Evolutionary conservation across 75 land plant genomes (phyloP).

Genomic region (Cryptomeria japonica): DNA sequence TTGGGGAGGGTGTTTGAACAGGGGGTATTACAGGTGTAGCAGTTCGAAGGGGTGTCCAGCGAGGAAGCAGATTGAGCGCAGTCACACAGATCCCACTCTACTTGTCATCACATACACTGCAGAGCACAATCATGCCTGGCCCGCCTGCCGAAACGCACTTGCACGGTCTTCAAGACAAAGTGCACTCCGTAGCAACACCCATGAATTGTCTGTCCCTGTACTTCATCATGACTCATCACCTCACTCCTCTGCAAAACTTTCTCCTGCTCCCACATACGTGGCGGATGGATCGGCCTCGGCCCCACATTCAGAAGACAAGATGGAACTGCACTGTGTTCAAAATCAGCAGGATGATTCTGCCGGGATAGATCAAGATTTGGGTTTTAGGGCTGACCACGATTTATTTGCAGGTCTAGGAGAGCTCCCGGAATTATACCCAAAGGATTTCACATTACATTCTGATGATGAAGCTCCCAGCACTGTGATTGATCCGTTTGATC

Average conservation of each 20-base stretch:
- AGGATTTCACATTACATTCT: background rate
- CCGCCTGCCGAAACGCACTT: conserved; percentile 67
- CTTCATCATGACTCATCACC: no score
- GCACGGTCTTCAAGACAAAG: conserved; percentile 45
- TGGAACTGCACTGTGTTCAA: background rate
- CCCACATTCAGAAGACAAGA: background rate
- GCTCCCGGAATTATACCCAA: background rate
- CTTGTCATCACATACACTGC: conserved; percentile 3
- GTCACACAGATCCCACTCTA: conserved; percentile 11
- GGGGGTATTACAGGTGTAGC: conserved; percentile 24
- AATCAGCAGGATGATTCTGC: background rate
- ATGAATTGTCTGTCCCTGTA: background rate
- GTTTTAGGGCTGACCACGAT: background rate
- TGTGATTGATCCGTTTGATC: background rate
- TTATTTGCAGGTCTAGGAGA: conserved; percentile 6
- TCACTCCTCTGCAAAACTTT: background rate
- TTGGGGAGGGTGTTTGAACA: background rate
- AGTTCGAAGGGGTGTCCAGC: conserved; percentile 21
- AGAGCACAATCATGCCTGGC: conserved; percentile 76
- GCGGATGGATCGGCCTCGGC: background rate
- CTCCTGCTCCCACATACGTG: background rate
- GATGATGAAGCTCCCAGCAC: conserved; percentile 5
- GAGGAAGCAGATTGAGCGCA: conserved; percentile 21
- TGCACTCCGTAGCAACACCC: background rate
- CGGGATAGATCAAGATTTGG: background rate